These are phyloP conservation scores for Trichoderma sp. DNA, from an alignment of 2,329 filamentous ascomycete species.

Conservation along the genomic window DNA sequence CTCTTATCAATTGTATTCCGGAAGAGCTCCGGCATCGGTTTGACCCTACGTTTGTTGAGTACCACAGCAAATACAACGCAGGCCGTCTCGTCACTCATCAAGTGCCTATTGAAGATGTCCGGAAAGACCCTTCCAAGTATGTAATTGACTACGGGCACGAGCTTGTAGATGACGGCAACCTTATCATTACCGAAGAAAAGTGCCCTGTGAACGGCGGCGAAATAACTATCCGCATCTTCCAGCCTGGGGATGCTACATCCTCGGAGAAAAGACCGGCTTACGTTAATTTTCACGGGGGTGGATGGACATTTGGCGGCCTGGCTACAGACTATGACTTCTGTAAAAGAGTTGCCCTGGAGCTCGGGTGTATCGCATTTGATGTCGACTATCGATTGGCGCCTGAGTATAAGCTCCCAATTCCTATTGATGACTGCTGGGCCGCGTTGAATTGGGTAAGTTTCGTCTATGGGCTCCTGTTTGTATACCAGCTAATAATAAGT, in stretches of 20 bases:
- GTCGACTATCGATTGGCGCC: not conserved
- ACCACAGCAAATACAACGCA: not conserved
- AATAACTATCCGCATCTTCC: not conserved
- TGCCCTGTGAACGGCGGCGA: not conserved
- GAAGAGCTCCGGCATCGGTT: not conserved
- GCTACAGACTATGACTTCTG: not conserved
- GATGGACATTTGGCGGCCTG: not conserved
- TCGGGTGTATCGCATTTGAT: not conserved
- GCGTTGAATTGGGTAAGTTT: not conserved
- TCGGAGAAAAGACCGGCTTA: not conserved
- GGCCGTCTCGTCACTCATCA: not conserved
- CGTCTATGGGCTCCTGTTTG: fast-evolving
- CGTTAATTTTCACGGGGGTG: not conserved
- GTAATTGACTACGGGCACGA: not conserved
- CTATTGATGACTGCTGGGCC: not conserved
- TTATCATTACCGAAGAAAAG: not conserved
- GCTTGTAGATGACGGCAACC: not conserved
- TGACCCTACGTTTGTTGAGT: not conserved
- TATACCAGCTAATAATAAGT: not conserved
- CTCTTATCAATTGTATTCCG: not conserved
- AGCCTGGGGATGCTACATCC: not conserved
- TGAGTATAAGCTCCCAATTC: not conserved
- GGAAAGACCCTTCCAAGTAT: not conserved
- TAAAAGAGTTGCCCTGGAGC: not conserved
- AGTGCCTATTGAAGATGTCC: not conserved